Base-by-base conservation (phyloP, 164 flowering plant genomes). In the Litsea cubeba region DNA sequence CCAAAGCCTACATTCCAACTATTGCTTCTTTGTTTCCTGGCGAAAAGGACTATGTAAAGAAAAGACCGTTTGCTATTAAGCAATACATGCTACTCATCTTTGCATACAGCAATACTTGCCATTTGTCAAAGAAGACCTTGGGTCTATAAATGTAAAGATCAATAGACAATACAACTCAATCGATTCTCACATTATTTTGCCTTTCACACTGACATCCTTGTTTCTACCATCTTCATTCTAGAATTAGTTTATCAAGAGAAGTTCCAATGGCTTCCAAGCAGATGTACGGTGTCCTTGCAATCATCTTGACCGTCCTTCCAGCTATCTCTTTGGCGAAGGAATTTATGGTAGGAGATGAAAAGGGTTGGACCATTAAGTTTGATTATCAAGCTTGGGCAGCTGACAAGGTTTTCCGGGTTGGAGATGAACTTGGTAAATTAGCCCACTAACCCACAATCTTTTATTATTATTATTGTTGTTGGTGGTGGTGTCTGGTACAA, bases 361-460 rank as follows among this genome's bases (percentile, higher is more conserved):
- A 30, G 3, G 83, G 83, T 22, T 81, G 83, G 83, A 81, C 74
- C 14, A 25, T 49, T 7, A 70, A 76, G 1, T 71, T 77, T 62
- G 73, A 78, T 70, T 81, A 81, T 49, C 65, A 69, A 28, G 71
- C 32, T 10, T 81, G 81, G 81, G 76, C 83, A 1, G 50, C 46
- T 25, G 72, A 54, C 72, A 81, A 78, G 62, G 72, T 10, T 0
- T 81, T 78, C 63, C 49, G 24, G 10, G 79, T 81, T n/a, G 81
- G 83, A 17, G 83, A 81, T 69, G 62, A 67, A 70, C 76, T 80
- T 1, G 65, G 83, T 80, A 80, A 71, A 7, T 40, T 62, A 73
- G 24, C 23, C 12, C 20, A 26, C 22, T 63, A 63, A 54, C 2
- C 60, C n/a, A 0, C n/a, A 65, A 25, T 28, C 35, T 28, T 12